Evolutionary conservation across 2,329 filamentous ascomycete genomes (phyloP).

Genomic region (Ophiognomonia clavigignenti-juglandacearum): DNA sequence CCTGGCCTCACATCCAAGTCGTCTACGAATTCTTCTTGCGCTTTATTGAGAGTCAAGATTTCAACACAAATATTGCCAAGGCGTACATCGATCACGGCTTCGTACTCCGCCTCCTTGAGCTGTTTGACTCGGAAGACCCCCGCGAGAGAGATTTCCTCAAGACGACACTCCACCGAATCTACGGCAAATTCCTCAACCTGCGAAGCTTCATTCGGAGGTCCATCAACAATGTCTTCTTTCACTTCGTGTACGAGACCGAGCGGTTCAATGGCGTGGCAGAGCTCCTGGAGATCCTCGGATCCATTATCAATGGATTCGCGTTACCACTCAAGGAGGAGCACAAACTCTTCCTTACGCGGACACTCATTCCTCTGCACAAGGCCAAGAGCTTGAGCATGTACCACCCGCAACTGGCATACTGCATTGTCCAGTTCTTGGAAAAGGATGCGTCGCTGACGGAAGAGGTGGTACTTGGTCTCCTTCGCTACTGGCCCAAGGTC

Average conservation of each 20-base stretch:
- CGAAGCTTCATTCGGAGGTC: slow-evolving; percentile 95
- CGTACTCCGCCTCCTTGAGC: slow-evolving; percentile 90
- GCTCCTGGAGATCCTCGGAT: slow-evolving; percentile 90
- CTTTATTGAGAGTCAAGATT: slow-evolving; percentile 99
- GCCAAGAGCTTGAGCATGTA: slow-evolving; percentile 99
- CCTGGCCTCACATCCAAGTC: slow-evolving; percentile 98
- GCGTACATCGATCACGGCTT: slow-evolving; percentile 98
- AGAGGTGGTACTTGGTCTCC: slow-evolving; percentile 90
- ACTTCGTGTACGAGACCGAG: slow-evolving; percentile 98
- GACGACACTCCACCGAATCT: slow-evolving; percentile 95
- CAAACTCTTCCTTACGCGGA: slow-evolving; percentile 93
- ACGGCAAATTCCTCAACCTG: slow-evolving; percentile 97
- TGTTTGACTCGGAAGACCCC: slow-evolving; percentile 97
- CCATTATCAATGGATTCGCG: slow-evolving; percentile 98
- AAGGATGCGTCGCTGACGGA: slow-evolving; percentile 96
- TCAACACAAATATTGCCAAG: slow-evolving; percentile 99
- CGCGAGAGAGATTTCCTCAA: slow-evolving; percentile 96
- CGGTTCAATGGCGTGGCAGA: slow-evolving; percentile 98
- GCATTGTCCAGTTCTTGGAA: slow-evolving; percentile 97
- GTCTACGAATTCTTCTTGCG: slow-evolving; percentile 99
- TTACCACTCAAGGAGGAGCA: slow-evolving; percentile 96
- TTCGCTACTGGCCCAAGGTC: slow-evolving; percentile 98
- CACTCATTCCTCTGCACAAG: slow-evolving; percentile 91
- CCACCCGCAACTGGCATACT: slow-evolving; percentile 95
- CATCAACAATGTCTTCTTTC: slow-evolving; percentile 99